Conservation (phyloP, 106 monocot genomes). For the Allium fistulosum region DNA sequence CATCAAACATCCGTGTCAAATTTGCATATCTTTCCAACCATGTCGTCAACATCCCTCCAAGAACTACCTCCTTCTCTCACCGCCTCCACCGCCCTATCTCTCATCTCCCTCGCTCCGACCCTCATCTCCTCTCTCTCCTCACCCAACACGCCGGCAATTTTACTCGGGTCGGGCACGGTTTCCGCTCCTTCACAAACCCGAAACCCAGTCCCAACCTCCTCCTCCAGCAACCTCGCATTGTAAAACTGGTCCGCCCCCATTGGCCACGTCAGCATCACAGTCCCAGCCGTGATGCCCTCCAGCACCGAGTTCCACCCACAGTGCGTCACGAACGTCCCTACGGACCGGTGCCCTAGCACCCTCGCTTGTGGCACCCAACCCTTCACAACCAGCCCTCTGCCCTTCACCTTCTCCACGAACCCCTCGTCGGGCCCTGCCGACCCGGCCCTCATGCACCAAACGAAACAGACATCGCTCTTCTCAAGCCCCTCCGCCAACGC, state of each 20-base stretch:
- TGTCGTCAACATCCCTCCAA: slow-evolving; percentile 9
- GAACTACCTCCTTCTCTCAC: slow-evolving; percentile 36
- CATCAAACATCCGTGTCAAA: too few species aligned
- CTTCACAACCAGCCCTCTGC: slow-evolving; percentile 22
- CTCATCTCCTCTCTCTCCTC: neutral
- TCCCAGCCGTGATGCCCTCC: slow-evolving; percentile 1
- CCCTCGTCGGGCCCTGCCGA: neutral
- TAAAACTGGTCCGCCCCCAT: slow-evolving; percentile 54
- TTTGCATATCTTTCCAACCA: slow-evolving; percentile 17
- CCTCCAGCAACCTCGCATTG: slow-evolving; percentile 39
- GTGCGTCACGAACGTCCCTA: slow-evolving; percentile 53
- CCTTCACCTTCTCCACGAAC: slow-evolving; percentile 13
- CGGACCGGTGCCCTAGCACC: slow-evolving; percentile 4
- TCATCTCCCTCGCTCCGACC: slow-evolving; percentile 15
- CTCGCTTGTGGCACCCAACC: slow-evolving; percentile 46
- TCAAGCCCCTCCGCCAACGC: slow-evolving; percentile 21
- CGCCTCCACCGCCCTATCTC: slow-evolving; percentile 17
- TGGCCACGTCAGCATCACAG: slow-evolving; percentile 43
- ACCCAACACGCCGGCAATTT: slow-evolving; percentile 11
- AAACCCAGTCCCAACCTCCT: slow-evolving; percentile 26
- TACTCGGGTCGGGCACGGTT: slow-evolving; percentile 14
- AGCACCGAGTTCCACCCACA: slow-evolving; percentile 73
- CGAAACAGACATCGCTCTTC: slow-evolving; percentile 14
- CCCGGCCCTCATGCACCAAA: slow-evolving; percentile 16
- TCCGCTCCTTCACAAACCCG: slow-evolving; percentile 26